Conservation (phyloP, 1,284 basidiomycete species). For the Chondrostereum purpureum region DNA sequence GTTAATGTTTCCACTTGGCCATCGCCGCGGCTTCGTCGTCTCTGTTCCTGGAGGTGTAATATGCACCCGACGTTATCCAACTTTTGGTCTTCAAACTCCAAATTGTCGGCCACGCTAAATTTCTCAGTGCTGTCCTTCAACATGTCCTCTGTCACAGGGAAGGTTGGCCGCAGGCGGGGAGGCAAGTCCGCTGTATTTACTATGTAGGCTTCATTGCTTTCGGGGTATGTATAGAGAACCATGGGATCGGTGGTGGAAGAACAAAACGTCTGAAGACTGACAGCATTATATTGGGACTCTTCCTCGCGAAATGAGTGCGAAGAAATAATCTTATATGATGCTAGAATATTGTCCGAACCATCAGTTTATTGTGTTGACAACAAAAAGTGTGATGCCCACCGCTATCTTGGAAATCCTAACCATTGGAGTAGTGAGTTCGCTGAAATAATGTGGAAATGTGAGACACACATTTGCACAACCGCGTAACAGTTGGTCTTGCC, state of each 20-base stretch:
- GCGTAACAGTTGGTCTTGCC: constrained; percentile 35
- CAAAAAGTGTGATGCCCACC: constrained; percentile 36
- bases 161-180: constrained; percentile 19
- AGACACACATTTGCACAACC: constrained; percentile 55
- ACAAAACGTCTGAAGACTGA: constrained; percentile 35
- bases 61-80: no score
- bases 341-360: constrained; percentile 24
- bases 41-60: no score
- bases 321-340: constrained; percentile 58
- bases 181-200: constrained; percentile 42
- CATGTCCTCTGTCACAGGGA: constrained; percentile 10
- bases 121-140: background rate
- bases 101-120: no score
- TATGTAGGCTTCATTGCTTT: constrained; percentile 34
- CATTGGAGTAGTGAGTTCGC: constrained; percentile 4
- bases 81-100: no score
- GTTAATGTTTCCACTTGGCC: constrained; percentile 19
- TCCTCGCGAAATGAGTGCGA: constrained; percentile 36
- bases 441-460: constrained; percentile 2
- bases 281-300: constrained; percentile 26
- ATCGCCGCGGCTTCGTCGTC: constrained; percentile 4
- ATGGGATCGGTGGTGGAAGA: constrained; percentile 44
- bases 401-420: constrained; percentile 67
- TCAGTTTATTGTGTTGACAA: no score
- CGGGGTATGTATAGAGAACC: constrained; percentile 35